Conservation (phyloP, 1,139 yeast species). For the Candida sanyaensis region DNA sequence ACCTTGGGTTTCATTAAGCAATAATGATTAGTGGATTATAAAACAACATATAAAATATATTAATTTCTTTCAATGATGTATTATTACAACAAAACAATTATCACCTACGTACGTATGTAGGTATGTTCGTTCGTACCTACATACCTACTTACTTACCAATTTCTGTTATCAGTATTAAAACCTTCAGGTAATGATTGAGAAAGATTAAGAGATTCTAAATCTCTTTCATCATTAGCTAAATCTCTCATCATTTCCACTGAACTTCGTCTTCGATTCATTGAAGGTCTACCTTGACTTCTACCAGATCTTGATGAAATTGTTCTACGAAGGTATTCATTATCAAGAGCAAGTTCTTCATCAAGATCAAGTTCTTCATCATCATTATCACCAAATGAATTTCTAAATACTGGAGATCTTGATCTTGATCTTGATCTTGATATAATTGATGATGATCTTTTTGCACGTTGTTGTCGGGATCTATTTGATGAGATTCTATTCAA, state of each 20-base stretch:
- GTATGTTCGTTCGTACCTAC: too few relatives aligned
- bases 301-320: background rate
- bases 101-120: too few relatives aligned
- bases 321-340: background rate
- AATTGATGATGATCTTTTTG: background rate
- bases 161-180: background rate
- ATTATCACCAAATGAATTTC: background rate
- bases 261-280: background rate
- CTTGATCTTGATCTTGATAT: background rate
- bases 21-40: too few relatives aligned
- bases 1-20: too few relatives aligned
- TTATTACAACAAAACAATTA: too few relatives aligned
- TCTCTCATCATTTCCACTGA: background rate
- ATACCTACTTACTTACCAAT: background rate
- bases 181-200: constrained; percentile 4
- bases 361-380: background rate
- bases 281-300: background rate
- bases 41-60: too few relatives aligned
- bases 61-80: too few relatives aligned
- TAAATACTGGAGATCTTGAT: background rate
- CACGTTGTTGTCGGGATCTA: background rate
- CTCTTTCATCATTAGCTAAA: background rate
- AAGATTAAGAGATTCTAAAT: background rate
- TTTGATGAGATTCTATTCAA: background rate
- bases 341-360: background rate